Evolutionary conservation across 2,329 filamentous ascomycete species (phyloP).

Genomic region (Dendryphion nanum): DNA sequence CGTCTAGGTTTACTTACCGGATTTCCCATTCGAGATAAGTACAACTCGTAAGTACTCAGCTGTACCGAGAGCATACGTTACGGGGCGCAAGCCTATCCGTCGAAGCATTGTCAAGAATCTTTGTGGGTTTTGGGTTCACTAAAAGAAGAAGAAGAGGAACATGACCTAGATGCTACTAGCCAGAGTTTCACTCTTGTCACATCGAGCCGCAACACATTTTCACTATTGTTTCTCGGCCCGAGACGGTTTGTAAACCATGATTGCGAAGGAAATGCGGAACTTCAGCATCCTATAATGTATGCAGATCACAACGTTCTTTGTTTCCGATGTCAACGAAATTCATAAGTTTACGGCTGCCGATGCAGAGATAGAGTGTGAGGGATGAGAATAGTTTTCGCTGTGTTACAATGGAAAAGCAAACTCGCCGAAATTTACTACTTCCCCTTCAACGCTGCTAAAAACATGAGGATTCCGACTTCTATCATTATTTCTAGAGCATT

Average conservation of each 20-base stretch:
- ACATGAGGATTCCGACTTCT: too few relatives aligned
- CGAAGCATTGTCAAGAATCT: not conserved
- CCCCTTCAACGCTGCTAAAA: too few relatives aligned
- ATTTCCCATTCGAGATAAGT: not conserved
- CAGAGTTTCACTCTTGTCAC: too few relatives aligned
- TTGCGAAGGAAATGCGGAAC: not conserved
- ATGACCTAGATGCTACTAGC: not conserved
- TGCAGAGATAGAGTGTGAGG: not conserved
- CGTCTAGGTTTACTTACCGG: not conserved
- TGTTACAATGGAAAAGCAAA: too few relatives aligned
- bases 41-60: not conserved
- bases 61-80: slow-evolving; percentile 1
- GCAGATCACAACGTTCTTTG: not conserved
- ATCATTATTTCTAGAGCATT: too few relatives aligned
- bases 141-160: not conserved
- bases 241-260: not conserved
- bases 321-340: not conserved
- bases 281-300: not conserved
- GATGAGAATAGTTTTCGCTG: too few relatives aligned
- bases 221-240: not conserved
- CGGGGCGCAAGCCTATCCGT: not conserved
- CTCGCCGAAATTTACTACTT: too few relatives aligned
- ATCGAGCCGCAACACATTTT: too few relatives aligned
- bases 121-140: not conserved
- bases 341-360: not conserved